These are phyloP conservation scores for Botrytis fragariae DNA, from an alignment of 2,329 filamentous ascomycete species.

Conservation along the genomic window DNA sequence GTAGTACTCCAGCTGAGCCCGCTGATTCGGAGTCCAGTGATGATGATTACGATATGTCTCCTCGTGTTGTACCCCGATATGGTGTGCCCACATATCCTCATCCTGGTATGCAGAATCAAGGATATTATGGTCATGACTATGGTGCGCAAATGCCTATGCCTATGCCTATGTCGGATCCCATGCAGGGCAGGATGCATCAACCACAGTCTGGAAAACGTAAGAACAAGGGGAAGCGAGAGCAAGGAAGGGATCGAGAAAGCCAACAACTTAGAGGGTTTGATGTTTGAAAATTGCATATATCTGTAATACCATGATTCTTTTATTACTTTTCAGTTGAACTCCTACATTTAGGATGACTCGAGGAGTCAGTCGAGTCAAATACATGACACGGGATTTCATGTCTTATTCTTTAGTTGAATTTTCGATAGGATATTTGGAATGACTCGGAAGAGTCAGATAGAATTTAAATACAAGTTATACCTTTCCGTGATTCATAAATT, in stretches of 20 bases:
- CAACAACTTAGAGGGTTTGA: neutral
- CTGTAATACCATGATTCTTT: neutral
- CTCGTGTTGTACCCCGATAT: neutral
- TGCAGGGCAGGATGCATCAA: neutral
- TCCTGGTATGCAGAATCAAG: neutral
- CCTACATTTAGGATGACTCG: neutral
- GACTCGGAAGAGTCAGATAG: neutral
- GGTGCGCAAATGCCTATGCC: neutral
- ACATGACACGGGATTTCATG: neutral
- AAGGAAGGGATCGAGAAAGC: neutral
- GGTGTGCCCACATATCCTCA: neutral
- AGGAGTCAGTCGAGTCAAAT: neutral
- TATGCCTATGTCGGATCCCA: neutral
- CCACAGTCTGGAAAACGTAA: neutral
- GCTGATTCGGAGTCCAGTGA: neutral
- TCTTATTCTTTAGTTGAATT: neutral
- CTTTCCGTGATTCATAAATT: neutral
- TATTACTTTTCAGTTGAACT: neutral
- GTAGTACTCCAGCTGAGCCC: neutral
- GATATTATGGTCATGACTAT: neutral
- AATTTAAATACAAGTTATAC: neutral
- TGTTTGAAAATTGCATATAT: neutral
- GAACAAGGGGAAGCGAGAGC: neutral
- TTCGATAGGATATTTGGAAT: neutral
- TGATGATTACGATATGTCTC: neutral